Conservation (phyloP, 805 yeast species). For the Tetrapisispora namnaoensis region DNA sequence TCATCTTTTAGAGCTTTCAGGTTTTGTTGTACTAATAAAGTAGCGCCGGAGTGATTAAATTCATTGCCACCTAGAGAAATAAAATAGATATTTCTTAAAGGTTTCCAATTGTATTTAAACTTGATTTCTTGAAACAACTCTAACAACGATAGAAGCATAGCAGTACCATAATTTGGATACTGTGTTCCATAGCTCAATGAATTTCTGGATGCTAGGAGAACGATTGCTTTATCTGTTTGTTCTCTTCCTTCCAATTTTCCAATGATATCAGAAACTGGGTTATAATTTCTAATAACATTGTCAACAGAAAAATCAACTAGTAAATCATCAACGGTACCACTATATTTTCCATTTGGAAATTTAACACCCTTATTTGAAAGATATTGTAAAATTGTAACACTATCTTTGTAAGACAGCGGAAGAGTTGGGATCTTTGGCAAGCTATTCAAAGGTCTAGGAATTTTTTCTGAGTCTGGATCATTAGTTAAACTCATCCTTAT, state of each 20-base stretch:
- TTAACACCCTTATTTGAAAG: conserved; percentile 18
- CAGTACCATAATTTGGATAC: conserved; percentile 63
- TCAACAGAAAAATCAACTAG: conserved; percentile 26
- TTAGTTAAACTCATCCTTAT: conserved; percentile 14
- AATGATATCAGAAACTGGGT: conserved; percentile 65
- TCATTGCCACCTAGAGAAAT: conserved; percentile 73
- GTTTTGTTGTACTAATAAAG: conserved; percentile 58
- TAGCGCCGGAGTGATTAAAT: conserved; percentile 71
- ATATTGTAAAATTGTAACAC: conserved; percentile 30
- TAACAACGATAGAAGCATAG: conserved; percentile 56
- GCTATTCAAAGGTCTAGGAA: conserved; percentile 31
- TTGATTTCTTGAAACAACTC: conserved; percentile 56
- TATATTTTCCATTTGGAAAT: conserved; percentile 9
- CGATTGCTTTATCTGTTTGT: conserved; percentile 56
- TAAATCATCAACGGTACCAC: conserved; percentile 13
- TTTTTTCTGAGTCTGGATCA: conserved; percentile 31
- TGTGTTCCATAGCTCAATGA: conserved; percentile 63
- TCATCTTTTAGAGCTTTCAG: conserved; percentile 43
- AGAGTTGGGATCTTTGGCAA: conserved; percentile 65
- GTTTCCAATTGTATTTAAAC: conserved; percentile 61
- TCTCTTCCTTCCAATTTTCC: conserved; percentile 76
- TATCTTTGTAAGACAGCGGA: conserved; percentile 68
- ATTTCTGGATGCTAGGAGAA: conserved; percentile 77
- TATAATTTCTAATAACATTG: conserved; percentile 40
- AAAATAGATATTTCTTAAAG: conserved; percentile 73